A percentile compares a stretch with the other conserved stretches of the same genome.
Conservation (phyloP, 2,329 filamentous ascomycete genomes). For the Fusarium sororula region DNA sequence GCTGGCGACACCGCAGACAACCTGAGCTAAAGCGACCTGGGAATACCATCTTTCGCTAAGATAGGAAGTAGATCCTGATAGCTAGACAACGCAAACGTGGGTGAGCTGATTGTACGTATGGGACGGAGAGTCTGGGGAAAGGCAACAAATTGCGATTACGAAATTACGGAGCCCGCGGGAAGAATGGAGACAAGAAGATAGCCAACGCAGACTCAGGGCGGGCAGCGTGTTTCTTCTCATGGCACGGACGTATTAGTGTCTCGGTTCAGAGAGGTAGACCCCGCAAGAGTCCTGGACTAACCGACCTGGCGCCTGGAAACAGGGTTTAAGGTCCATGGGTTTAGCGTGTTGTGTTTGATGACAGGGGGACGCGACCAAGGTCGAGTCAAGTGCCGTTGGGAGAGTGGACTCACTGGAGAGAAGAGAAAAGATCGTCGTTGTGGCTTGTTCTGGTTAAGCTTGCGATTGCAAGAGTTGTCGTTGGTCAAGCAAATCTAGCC, state of each 20-base stretch:
- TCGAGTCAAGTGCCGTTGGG: slow-evolving; percentile 2
- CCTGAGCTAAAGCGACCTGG: slow-evolving; percentile 45
- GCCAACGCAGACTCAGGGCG: not conserved
- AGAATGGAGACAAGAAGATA: not conserved
- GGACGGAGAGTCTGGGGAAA: slow-evolving; percentile 8
- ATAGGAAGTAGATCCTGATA: not conserved
- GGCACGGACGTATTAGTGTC: not conserved
- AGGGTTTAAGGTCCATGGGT: not conserved
- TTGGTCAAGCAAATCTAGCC: not conserved
- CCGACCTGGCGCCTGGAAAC: not conserved
- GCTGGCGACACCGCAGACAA: slow-evolving; percentile 43
- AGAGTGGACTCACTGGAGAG: not conserved
- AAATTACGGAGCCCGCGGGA: not conserved
- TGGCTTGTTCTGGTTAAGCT: slow-evolving; percentile 22
- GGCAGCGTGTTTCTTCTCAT: not conserved
- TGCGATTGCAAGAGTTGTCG: slow-evolving; percentile 4
- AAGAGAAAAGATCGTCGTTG: slow-evolving; percentile 3
- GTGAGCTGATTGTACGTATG: not conserved
- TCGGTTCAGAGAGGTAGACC: not conserved
- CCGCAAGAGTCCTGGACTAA: not conserved
- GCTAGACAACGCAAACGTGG: not conserved
- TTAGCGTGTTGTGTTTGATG: not conserved
- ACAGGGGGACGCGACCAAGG: not conserved
- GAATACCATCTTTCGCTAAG: slow-evolving; percentile 40
- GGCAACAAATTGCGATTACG: not conserved